phyloP scores from a whole-genome alignment of 148 eudicot genomes.

The Chenopodium berlandieri region DNA sequence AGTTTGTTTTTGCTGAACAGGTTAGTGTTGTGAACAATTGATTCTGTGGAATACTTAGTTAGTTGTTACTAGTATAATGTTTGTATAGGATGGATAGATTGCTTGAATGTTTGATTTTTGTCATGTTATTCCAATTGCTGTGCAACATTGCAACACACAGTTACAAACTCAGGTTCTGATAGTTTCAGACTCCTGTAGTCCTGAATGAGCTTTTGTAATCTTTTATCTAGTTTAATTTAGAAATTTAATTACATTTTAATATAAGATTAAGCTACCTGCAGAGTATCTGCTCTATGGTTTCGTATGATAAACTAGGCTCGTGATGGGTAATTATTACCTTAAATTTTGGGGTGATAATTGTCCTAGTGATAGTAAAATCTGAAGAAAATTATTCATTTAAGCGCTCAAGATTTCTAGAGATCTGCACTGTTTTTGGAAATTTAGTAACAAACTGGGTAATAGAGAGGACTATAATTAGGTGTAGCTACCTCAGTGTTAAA shows the following conservation, averaged over 20 bases:
- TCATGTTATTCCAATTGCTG: background rate
- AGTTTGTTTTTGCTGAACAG: conserved; percentile 84
- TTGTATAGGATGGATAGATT: background rate
- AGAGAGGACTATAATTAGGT: too few species aligned
- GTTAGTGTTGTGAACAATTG: conserved; percentile 22
- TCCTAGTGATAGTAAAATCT: background rate
- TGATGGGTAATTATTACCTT: background rate
- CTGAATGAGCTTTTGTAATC: background rate
- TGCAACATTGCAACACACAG: background rate
- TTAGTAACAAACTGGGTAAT: background rate
- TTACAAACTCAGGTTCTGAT: background rate
- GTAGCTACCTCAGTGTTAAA: background rate
- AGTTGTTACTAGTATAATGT: background rate
- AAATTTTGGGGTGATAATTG: too few species aligned
- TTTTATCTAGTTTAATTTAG: background rate
- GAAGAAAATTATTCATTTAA: background rate
- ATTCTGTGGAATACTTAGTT: background rate
- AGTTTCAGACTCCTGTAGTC: background rate
- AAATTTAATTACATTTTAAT: too few species aligned
- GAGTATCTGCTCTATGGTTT: background rate
- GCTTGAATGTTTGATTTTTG: background rate
- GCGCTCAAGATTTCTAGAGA: background rate
- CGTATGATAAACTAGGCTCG: too few species aligned
- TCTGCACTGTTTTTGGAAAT: background rate
- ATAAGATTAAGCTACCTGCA: background rate